Base-by-base conservation (phyloP, 2,329 filamentous ascomycete genomes). In the Helminthosporium solani region DNA sequence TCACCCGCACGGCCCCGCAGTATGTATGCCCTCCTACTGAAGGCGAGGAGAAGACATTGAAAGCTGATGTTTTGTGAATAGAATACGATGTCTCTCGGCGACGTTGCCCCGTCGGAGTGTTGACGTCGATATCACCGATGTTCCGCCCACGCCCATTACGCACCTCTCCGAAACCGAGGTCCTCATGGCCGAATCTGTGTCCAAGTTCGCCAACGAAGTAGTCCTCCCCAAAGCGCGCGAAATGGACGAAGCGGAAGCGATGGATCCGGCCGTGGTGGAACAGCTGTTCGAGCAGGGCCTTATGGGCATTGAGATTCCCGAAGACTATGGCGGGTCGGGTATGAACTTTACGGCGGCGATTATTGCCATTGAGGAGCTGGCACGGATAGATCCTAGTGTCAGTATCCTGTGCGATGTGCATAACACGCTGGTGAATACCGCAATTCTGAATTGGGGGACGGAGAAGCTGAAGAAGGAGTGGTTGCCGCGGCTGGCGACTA, bases 341-440 rank as follows among this genome's bases (percentile, higher is more conserved):
- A 97, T 99, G 94, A 96, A 96, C 81, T 99, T 99, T 75, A 97
- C 94, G 1, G 78, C 91, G 1, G 92, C 91, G 50, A 96, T 99
- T 67, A 86, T 99, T 35, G 92, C 89, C 21, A 99, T 99, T 61
- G 94, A 99, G 75, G 94, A 99, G 78, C 78, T 99, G 50, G 94
- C 94, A 1, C 83, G 90, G 46, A 88, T 95, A 15, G 94, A 99
- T 66, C 94, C 94, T 33, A 95, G 88, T 57, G 94, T 99, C 53
- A 92, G 88, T 64, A 94, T 99, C 53, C 75, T 99, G 77, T 89
- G 91, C 46, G 94, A 99, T 71, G 94, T 99, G 18, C 94, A 99
- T 79, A 99, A 99, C 75, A 99, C 94, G 1, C 79, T 99, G 41
- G 92, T 96, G 72, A 96, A 96, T 76, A 97, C 92, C 2, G 88